These are phyloP conservation scores for Penicillium vulpinum DNA, from an alignment of 2,329 filamentous ascomycete genomes.

Conservation along the genomic window DNA sequence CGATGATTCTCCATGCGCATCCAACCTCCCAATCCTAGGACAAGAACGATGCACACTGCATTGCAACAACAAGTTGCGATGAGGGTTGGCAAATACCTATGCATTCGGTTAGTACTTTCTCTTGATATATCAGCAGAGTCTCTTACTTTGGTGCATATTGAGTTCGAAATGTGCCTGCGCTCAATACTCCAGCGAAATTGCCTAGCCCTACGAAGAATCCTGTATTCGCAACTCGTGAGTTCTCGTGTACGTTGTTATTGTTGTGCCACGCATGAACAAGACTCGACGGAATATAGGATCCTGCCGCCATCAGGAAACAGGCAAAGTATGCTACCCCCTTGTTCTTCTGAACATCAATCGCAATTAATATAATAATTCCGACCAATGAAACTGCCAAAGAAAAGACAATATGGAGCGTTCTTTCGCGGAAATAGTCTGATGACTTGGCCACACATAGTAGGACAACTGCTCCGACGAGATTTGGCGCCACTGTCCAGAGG, in stretches of 20 bases:
- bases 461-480: conserved; percentile 50
- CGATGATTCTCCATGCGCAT: conserved; percentile 49
- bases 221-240: conserved; percentile 50
- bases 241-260: conserved; percentile 56
- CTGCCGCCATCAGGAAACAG: conserved; percentile 49
- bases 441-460: conserved; percentile 48
- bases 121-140: too few relatives aligned
- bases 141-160: conserved; percentile 48
- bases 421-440: conserved; percentile 49
- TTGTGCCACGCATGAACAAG: conserved; percentile 55
- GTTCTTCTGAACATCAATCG: conserved; percentile 45
- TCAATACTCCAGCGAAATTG: conserved; percentile 52
- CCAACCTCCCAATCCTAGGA: conserved; percentile 44
- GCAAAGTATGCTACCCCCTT: conserved; percentile 53
- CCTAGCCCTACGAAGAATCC: conserved; percentile 51
- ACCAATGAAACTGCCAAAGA: conserved; percentile 43
- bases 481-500: conserved; percentile 52
- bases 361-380: conserved; percentile 48
- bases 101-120: neutral
- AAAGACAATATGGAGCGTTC: conserved; percentile 49
- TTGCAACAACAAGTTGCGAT: conserved; percentile 48
- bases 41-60: conserved; percentile 44
- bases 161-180: conserved; percentile 47
- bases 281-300: conserved; percentile 49
- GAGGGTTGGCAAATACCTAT: conserved; percentile 49